Conservation (phyloP, 2,329 filamentous ascomycete species). For the Sporothrix phasma region DNA sequence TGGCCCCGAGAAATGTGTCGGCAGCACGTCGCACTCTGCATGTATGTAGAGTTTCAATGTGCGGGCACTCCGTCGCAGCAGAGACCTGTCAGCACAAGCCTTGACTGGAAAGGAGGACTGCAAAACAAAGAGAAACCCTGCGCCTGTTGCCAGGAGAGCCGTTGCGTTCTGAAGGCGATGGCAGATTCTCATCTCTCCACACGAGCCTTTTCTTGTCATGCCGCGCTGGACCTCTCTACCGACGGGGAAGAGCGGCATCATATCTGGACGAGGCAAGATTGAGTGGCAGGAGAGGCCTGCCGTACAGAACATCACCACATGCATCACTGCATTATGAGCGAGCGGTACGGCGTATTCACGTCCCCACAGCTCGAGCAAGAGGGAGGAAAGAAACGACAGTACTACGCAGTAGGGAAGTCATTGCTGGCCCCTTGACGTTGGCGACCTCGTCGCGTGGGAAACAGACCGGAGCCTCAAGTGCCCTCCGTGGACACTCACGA, state of each 20-base stretch:
- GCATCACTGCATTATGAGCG: not conserved
- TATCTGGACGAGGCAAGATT: not conserved
- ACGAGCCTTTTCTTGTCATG: not conserved
- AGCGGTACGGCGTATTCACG: not conserved
- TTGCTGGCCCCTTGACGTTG: not conserved
- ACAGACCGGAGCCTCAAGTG: not conserved
- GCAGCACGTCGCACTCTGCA: too few relatives aligned
- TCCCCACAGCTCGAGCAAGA: not conserved
- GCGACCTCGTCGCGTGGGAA: slow-evolving; percentile 11
- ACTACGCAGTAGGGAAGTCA: not conserved
- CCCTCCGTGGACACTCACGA: not conserved
- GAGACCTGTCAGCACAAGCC: not conserved
- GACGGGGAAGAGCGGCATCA: slow-evolving; percentile 2
- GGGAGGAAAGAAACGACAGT: not conserved
- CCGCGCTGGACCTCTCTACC: too few relatives aligned
- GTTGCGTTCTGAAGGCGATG: not conserved
- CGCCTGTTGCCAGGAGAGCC: not conserved
- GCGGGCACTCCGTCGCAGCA: not conserved
- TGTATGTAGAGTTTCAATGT: not conserved
- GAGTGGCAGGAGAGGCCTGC: not conserved
- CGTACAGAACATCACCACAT: not conserved
- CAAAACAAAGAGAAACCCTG: not conserved
- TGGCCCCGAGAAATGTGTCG: not conserved
- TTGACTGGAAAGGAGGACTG: not conserved
- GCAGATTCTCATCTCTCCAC: not conserved